phyloP scores from a whole-genome alignment of 2,329 filamentous ascomycete genomes.

The Colletotrichum siamense region DNA sequence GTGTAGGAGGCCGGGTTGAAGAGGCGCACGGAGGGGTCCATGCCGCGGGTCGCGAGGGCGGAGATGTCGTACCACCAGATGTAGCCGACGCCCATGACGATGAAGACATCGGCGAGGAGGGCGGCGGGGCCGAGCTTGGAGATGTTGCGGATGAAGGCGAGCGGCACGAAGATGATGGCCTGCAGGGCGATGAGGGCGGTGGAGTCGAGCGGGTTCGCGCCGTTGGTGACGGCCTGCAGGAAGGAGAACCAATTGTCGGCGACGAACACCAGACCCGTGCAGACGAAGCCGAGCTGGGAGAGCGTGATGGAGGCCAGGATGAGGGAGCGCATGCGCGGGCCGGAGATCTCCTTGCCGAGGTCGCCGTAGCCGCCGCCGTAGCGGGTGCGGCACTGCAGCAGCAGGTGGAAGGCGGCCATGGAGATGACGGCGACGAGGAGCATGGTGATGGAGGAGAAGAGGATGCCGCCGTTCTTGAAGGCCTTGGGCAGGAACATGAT shows the following conservation, averaged over 20 bases:
- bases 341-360: slow-evolving; percentile 70
- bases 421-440: slow-evolving; percentile 70
- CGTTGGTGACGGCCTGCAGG: slow-evolving; percentile 63
- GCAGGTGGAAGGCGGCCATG: slow-evolving; percentile 73
- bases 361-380: slow-evolving; percentile 78
- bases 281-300: slow-evolving; percentile 81
- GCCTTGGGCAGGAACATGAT: slow-evolving; percentile 85
- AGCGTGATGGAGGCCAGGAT: slow-evolving; percentile 75
- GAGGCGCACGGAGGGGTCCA: slow-evolving; percentile 65
- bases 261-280: slow-evolving; percentile 78
- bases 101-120: slow-evolving; percentile 74
- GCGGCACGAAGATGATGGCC: slow-evolving; percentile 67
- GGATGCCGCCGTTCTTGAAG: slow-evolving; percentile 78
- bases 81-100: slow-evolving; percentile 72
- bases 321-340: slow-evolving; percentile 65
- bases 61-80: slow-evolving; percentile 76
- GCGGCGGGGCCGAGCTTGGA: slow-evolving; percentile 74
- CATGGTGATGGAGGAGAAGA: slow-evolving; percentile 75
- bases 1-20: slow-evolving; percentile 76
- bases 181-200: slow-evolving; percentile 70
- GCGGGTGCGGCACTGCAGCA: slow-evolving; percentile 68
- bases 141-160: slow-evolving; percentile 76
- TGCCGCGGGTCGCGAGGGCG: slow-evolving; percentile 58
- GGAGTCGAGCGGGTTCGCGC: slow-evolving; percentile 55
- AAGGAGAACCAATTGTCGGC: slow-evolving; percentile 77